These are phyloP conservation scores for Erythrophleum ivorense DNA, from an alignment of 331 rosid species.

Conservation along the genomic window DNA sequence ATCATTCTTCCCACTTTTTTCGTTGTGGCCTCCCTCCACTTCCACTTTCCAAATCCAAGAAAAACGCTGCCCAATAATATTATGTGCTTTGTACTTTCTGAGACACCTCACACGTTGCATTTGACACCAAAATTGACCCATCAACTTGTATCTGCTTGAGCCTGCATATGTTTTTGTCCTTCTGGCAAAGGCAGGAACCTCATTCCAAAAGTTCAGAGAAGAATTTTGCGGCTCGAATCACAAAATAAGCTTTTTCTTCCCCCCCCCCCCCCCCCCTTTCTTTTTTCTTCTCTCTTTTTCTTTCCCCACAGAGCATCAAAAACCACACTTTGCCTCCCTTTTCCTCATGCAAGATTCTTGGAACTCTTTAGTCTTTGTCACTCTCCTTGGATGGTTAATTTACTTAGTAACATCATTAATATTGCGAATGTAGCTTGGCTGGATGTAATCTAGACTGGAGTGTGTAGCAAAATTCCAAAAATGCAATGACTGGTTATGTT, in stretches of 20 bases:
- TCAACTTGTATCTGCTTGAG: constrained; percentile 36
- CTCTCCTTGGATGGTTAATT: constrained; percentile 33
- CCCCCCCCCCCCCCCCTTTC: neutral
- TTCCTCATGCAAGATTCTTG: constrained; percentile 62
- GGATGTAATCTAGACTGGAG: constrained; percentile 20
- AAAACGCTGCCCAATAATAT: constrained; percentile 38
- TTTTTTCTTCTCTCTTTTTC: constrained; percentile 40
- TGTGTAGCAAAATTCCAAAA: constrained; percentile 23
- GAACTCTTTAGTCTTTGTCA: constrained; percentile 44
- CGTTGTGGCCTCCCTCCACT: constrained; percentile 48
- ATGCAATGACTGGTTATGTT: constrained; percentile 27
- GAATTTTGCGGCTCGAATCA: constrained; percentile 46
- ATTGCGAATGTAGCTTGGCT: constrained; percentile 4
- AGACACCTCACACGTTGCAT: constrained; percentile 53
- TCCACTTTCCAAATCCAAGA: constrained; percentile 45
- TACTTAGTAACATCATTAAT: constrained; percentile 29
- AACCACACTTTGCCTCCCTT: constrained; percentile 45
- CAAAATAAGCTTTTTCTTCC: constrained; percentile 48
- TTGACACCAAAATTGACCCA: constrained; percentile 56
- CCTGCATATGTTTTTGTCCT: constrained; percentile 47
- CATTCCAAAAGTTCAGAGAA: constrained; percentile 61
- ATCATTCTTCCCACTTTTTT: constrained; percentile 49
- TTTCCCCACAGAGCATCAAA: constrained; percentile 55
- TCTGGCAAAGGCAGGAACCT: constrained; percentile 72
- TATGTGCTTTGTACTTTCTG: constrained; percentile 34